Evolutionary conservation across 371 early-diverging fungal species (phyloP), one percentile per base, ranked within the genome.

Genomic region (Mucor saturninus): DNA sequence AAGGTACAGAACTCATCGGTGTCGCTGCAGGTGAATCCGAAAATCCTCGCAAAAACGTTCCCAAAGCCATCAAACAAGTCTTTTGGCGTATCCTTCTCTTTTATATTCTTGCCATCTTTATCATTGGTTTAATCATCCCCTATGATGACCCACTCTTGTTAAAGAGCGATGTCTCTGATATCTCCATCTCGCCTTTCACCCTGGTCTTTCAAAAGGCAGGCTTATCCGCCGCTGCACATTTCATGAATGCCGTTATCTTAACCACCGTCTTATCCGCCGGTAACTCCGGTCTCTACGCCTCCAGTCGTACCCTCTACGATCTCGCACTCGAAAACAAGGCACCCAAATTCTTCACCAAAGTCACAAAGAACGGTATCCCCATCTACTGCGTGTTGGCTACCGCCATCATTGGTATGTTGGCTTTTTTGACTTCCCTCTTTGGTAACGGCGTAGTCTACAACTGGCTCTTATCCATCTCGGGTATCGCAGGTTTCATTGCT

Each of bases 1-100:
- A 93, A 64, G 96, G 96, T 26, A 91, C 93, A 0, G 92, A 86
- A 65, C 61, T 86, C 62, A 85, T 92, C 45, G 91, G 91, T 67
- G 83, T 91, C 32, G 88, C 92, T 29, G 89, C 88, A 4, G 91
- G 89, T 54, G 92, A 91, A 74, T 85, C 85, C 67, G 83, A 84
- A 53, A 90, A 89, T 70, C 92, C 86, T 59, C 83, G 86, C 30
- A 81, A 84, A 58, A 84, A 84, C 54, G 88, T 91, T 0, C 91
- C 91, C 32, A 64, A 48, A 50, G 77, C 77, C 2, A 77, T 77
- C 35, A 77, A 74, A 32, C 77, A 77, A 42, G 77, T 72, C 0
- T 65, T 65, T 38, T 72, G 68, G 68, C 87, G 89, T 62, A 89
- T 91, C 50, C 55, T 88, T 11, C 62, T 89, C 26, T 91, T 89